Conservation (phyloP, 2,329 filamentous ascomycete species). For the Colletotrichum musicola region DNA sequence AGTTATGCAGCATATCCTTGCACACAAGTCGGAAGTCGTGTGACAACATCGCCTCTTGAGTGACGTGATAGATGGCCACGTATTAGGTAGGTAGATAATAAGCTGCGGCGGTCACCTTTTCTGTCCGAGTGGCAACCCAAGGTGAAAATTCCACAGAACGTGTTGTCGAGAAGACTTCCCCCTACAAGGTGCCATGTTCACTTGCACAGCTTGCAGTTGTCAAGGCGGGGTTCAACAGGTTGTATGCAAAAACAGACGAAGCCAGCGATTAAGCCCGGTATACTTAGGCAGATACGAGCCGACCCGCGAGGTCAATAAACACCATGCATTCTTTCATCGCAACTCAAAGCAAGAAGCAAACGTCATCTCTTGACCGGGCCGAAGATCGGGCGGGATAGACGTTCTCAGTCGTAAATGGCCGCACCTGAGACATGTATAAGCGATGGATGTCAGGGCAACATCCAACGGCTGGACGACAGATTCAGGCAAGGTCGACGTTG, state of each 20-base stretch:
- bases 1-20: too few relatives aligned
- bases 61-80: too few relatives aligned
- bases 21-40: too few relatives aligned
- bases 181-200: too few relatives aligned
- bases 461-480: background rate
- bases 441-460: background rate
- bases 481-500: background rate
- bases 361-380: conserved; percentile 12
- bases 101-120: too few relatives aligned
- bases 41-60: too few relatives aligned
- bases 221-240: background rate
- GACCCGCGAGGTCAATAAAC: background rate
- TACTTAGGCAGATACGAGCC: too few relatives aligned
- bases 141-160: too few relatives aligned
- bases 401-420: background rate
- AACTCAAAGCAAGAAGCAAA: background rate
- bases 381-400: conserved; percentile 28
- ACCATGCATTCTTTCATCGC: background rate
- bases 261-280: too few relatives aligned
- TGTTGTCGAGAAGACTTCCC: too few relatives aligned
- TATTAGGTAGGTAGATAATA: too few relatives aligned
- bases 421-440: conserved; percentile 3
- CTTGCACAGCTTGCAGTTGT: background rate
- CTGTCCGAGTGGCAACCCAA: too few relatives aligned
- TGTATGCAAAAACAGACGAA: background rate